Base-by-base conservation (phyloP, 2,329 filamentous ascomycete genomes). In the Penicillium griseofulvum region DNA sequence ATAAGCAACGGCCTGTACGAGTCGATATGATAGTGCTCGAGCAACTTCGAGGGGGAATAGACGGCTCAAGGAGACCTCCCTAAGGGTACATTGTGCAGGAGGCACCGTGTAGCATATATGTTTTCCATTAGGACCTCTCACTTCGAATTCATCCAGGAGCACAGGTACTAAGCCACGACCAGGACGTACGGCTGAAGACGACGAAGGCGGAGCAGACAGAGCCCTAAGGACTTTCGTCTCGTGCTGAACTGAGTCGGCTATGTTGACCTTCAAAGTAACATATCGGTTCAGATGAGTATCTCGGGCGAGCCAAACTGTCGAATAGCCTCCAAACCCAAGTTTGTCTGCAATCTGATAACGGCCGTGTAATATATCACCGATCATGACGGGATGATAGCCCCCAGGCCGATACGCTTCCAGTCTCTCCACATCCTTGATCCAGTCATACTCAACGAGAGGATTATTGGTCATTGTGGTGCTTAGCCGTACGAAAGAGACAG, bases 271-370 rank as follows among this genome's bases (percentile, higher is more conserved):
- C 1, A 72, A 33, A 17, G 68, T 68, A 54, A 72, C 67, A 55
- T 71, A 72, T 14, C 34, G 54, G 3, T 64, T 49, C 0, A 53
- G 4, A 1, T 47, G 48, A 46, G 54, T 62, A 48, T 79, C 75
- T 5, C 58, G 68, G 8, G 74, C 73, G 50, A 78, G 61, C 74
- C 73, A 79, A 42, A 77, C 69, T 0, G 73, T 78, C 4, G 75
- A 78, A 57, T 70, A 75, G 5, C 67, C 67, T 8, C 76, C 75
- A 62, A 68, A 76, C 0, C 74, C 75, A 6, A 79, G 65, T 58
- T 79, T 78, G 17, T 75, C 73, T 1, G 72, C 65, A 39, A 79
- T 66, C 6, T 61, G 66, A 51, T 78, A 78, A 37, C 72, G 54
- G 19, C 61, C 57, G 33, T 70, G 56, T 1, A 73, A 59, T 5